Percentiles rank a stretch among this genome's conserved stretches.
These are phyloP conservation scores for Blastobotrys persicus DNA, from an alignment of 1,139 yeast species.

Conservation along the genomic window DNA sequence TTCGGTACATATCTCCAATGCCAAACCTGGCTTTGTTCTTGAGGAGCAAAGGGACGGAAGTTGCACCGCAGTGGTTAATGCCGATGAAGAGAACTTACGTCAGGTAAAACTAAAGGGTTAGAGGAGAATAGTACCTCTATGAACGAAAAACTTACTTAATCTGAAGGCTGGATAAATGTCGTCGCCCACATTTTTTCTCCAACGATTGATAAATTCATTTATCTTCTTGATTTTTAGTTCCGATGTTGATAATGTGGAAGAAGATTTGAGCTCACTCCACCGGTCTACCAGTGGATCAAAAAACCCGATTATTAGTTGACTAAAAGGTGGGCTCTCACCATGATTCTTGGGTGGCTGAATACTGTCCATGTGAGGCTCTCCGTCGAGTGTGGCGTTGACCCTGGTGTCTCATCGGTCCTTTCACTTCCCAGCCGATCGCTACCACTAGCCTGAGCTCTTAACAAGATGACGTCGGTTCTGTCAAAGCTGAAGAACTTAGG, in stretches of 20 bases:
- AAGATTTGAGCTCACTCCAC: conserved; percentile 17
- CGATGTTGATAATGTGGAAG: conserved; percentile 27
- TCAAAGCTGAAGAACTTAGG: conserved; percentile 30
- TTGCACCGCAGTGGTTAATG: too few species aligned
- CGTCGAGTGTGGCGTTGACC: too few species aligned
- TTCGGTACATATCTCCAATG: too few species aligned
- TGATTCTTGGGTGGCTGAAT: conserved; percentile 36
- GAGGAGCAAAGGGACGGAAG: too few species aligned
- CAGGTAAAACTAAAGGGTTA: conserved; percentile 47
- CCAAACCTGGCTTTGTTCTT: too few species aligned
- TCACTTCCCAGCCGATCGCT: not conserved
- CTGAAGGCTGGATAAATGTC: conserved; percentile 68
- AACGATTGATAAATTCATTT: conserved; percentile 50
- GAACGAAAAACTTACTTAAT: conserved; percentile 43
- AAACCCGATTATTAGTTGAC: conserved; percentile 38
- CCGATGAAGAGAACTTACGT: too few species aligned
- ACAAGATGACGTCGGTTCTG: conserved; percentile 28
- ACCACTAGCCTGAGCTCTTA: not conserved
- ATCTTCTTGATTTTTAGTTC: conserved; percentile 1
- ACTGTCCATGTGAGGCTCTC: conserved; percentile 1
- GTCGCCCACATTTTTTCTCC: conserved; percentile 65
- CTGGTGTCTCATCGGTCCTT: too few species aligned
- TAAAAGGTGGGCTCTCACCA: conserved; percentile 41
- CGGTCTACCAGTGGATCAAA: conserved; percentile 30
- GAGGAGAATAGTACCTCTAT: too few species aligned